These are phyloP conservation scores for Teratosphaeria gauchensis DNA, from an alignment of 2,329 filamentous ascomycete species.

Conservation along the genomic window DNA sequence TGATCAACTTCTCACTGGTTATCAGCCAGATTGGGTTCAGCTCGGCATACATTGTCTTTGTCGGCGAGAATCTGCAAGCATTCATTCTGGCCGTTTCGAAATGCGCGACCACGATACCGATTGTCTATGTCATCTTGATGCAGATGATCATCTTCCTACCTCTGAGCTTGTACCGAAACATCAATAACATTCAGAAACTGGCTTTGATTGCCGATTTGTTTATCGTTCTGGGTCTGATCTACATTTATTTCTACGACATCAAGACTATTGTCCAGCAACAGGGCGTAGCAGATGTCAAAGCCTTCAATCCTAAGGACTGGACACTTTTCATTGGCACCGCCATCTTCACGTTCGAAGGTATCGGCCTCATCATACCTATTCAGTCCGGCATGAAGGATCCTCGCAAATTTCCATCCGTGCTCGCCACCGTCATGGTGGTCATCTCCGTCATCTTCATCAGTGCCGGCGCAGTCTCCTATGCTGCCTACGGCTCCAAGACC, in stretches of 20 bases:
- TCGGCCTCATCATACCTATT: constrained; percentile 94
- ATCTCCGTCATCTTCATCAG: constrained; percentile 85
- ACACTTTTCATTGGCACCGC: constrained; percentile 97
- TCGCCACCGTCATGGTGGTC: constrained; percentile 86
- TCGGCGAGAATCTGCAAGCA: constrained; percentile 87
- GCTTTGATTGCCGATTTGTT: constrained; percentile 89
- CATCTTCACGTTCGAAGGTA: constrained; percentile 97
- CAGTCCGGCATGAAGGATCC: constrained; percentile 95
- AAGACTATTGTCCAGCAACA: constrained; percentile 63
- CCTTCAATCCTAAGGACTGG: constrained; percentile 89
- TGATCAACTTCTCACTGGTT: constrained; percentile 87
- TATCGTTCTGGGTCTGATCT: constrained; percentile 83
- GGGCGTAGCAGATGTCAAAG: constrained; percentile 73
- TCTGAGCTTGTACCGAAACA: constrained; percentile 87
- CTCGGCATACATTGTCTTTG: constrained; percentile 93
- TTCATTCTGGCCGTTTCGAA: constrained; percentile 87
- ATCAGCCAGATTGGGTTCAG: constrained; percentile 93
- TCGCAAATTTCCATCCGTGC: constrained; percentile 78
- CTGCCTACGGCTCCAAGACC: constrained; percentile 87
- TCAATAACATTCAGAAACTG: constrained; percentile 93
- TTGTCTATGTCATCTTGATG: constrained; percentile 83
- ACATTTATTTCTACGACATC: constrained; percentile 93
- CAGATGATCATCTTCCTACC: constrained; percentile 94
- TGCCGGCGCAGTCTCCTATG: constrained; percentile 90
- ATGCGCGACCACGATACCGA: constrained; percentile 74